These are phyloP conservation scores for Coemansia sp. DNA, from an alignment of 192 early-diverging fungal genomes.

Conservation along the genomic window DNA sequence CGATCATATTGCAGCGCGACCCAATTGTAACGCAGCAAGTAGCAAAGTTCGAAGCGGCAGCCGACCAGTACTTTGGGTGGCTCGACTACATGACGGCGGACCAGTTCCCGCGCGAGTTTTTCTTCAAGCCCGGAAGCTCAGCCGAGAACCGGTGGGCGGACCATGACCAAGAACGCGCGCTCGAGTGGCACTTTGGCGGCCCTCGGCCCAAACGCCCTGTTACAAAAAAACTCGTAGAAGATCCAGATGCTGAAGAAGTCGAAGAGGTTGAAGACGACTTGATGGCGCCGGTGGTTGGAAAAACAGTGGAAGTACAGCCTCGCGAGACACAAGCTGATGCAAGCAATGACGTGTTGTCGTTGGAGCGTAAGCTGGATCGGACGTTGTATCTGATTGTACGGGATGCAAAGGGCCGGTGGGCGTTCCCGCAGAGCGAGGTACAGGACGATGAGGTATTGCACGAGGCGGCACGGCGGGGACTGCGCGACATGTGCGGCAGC, in stretches of 20 bases:
- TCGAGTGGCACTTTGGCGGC: constrained; percentile 42
- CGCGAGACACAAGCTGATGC: constrained; percentile 66
- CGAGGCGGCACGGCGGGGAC: constrained; percentile 72
- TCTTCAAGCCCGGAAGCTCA: constrained; percentile 50
- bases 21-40: constrained; percentile 41
- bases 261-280: constrained; percentile 1
- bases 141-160: constrained; percentile 44
- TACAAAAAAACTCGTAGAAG: neutral
- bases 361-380: constrained; percentile 74
- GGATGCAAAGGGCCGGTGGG: constrained; percentile 64
- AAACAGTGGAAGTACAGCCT: constrained; percentile 58
- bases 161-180: constrained; percentile 24
- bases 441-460: constrained; percentile 65
- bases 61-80: constrained; percentile 49
- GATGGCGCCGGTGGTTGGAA: constrained; percentile 11
- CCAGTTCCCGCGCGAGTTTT: constrained; percentile 50
- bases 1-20: constrained; percentile 47
- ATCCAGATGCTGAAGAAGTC: neutral
- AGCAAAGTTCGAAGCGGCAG: constrained; percentile 29
- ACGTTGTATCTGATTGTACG: constrained; percentile 83
- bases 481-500: constrained; percentile 69
- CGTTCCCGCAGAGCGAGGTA: constrained; percentile 69
- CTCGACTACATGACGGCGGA: constrained; percentile 48
- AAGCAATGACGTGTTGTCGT: constrained; percentile 62
- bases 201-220: constrained; percentile 15